Evolutionary conservation across 208 protist genomes (phyloP).

Genomic region (Acanthamoeba sp.): DNA sequence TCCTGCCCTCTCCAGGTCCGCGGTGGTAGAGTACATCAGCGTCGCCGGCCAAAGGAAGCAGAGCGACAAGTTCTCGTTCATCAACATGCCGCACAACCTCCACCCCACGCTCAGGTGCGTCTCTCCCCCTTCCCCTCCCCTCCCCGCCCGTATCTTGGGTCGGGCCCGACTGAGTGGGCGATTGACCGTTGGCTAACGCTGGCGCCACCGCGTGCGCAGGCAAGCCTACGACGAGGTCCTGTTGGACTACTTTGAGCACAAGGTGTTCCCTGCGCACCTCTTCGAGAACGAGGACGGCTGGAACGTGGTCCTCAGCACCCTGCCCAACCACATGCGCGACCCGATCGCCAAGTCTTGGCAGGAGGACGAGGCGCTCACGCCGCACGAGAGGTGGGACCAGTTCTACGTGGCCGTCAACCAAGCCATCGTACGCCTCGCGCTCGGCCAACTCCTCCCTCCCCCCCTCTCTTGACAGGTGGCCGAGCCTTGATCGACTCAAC

Average conservation of each 20-base stretch:
- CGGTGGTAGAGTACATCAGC: constrained; percentile 50
- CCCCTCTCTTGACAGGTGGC: background rate
- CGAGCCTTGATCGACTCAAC: no score
- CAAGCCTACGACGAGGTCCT: constrained; percentile 68
- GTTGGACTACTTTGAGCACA: constrained; percentile 72
- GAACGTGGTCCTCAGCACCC: background rate
- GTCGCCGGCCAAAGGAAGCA: constrained; percentile 30
- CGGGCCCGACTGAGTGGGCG: no score
- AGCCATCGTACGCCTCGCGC: constrained; percentile 40
- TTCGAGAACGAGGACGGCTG: constrained; percentile 57
- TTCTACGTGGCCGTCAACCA: background rate
- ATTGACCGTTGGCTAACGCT: background rate
- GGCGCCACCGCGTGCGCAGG: no score
- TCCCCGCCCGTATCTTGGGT: background rate
- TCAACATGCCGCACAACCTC: constrained; percentile 10
- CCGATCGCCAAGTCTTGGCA: background rate
- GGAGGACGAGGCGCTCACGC: background rate
- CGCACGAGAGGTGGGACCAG: background rate
- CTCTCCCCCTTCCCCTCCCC: background rate
- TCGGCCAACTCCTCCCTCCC: background rate
- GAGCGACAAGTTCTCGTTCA: constrained; percentile 34
- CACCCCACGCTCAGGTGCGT: constrained; percentile 39
- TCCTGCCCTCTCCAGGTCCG: background rate
- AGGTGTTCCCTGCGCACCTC: constrained; percentile 74
- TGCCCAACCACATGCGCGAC: background rate